These are phyloP conservation scores for Serendipita indica DNA, from an alignment of 768 basidiomycete genomes.

Conservation along the genomic window DNA sequence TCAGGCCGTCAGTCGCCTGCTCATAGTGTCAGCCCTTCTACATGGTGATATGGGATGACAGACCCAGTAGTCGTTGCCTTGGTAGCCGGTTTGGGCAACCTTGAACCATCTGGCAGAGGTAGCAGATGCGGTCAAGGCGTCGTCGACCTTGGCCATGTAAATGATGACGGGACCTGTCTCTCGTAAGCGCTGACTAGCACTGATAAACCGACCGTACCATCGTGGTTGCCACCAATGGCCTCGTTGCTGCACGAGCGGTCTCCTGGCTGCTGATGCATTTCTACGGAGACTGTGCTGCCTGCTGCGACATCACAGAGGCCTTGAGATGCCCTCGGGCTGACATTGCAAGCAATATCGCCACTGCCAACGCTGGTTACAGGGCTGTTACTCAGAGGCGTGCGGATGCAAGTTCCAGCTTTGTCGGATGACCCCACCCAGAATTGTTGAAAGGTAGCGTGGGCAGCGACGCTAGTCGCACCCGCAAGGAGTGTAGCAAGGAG, in stretches of 20 bases:
- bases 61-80: not conserved
- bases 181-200: conserved; percentile 3
- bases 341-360: conserved; percentile 35
- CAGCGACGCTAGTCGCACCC: conserved; percentile 24
- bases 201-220: conserved; percentile 23
- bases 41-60: not conserved
- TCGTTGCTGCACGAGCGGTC: conserved; percentile 33
- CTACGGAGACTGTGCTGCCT: conserved; percentile 34
- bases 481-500: not conserved
- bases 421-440: conserved; percentile 39
- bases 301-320: conserved; percentile 30
- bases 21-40: not conserved
- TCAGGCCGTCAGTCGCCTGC: conserved; percentile 8
- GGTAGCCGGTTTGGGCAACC: conserved; percentile 5
- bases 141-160: conserved; percentile 11
- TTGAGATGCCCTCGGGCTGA: conserved; percentile 21
- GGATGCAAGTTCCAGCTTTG: conserved; percentile 33
- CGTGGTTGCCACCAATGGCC: conserved; percentile 39
- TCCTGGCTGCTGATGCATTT: conserved; percentile 36
- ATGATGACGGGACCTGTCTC: conserved; percentile 9
- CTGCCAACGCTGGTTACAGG: conserved; percentile 31
- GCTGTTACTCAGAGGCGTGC: conserved; percentile 31
- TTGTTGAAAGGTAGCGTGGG: conserved; percentile 41
- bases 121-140: conserved; percentile 7
- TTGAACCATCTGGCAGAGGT: conserved; percentile 10